Conservation (phyloP, 805 yeast species). For the Candida golubevii region DNA sequence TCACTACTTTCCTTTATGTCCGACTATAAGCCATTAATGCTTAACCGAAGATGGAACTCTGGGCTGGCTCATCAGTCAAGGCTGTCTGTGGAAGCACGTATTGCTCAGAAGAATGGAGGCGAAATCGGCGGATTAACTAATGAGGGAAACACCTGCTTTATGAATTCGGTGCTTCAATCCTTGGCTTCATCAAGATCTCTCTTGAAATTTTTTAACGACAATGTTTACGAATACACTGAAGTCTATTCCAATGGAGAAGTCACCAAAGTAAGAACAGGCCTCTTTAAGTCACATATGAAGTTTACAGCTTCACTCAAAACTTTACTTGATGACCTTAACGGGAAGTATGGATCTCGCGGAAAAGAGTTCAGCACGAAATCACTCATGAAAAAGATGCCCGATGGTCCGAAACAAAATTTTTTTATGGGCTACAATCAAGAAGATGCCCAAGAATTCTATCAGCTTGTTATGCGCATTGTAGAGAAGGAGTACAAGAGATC, state of each 20-base stretch:
- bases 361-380: slow-evolving; percentile 60
- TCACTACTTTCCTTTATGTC: slow-evolving; percentile 4
- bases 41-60: slow-evolving; percentile 3
- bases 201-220: slow-evolving; percentile 48
- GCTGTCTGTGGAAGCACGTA: slow-evolving; percentile 24
- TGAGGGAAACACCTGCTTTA: slow-evolving; percentile 92
- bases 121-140: slow-evolving; percentile 80
- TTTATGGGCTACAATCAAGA: slow-evolving; percentile 87
- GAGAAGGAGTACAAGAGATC: slow-evolving; percentile 51
- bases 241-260: slow-evolving; percentile 18
- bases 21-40: slow-evolving; percentile 5
- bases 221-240: slow-evolving; percentile 26
- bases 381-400: slow-evolving; percentile 63
- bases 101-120: slow-evolving; percentile 60
- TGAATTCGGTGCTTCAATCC: slow-evolving; percentile 86
- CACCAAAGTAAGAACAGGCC: slow-evolving; percentile 17
- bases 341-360: slow-evolving; percentile 45
- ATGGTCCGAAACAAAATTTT: slow-evolving; percentile 73
- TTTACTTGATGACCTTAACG: slow-evolving; percentile 56
- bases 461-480: slow-evolving; percentile 61
- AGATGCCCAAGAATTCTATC: slow-evolving; percentile 96
- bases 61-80: slow-evolving; percentile 2
- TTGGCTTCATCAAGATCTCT: slow-evolving; percentile 70
- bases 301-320: slow-evolving; percentile 54
- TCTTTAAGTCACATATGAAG: slow-evolving; percentile 23